These are phyloP conservation scores for Neospermospora avenae DNA, from an alignment of 2,329 filamentous ascomycete species.

Conservation along the genomic window DNA sequence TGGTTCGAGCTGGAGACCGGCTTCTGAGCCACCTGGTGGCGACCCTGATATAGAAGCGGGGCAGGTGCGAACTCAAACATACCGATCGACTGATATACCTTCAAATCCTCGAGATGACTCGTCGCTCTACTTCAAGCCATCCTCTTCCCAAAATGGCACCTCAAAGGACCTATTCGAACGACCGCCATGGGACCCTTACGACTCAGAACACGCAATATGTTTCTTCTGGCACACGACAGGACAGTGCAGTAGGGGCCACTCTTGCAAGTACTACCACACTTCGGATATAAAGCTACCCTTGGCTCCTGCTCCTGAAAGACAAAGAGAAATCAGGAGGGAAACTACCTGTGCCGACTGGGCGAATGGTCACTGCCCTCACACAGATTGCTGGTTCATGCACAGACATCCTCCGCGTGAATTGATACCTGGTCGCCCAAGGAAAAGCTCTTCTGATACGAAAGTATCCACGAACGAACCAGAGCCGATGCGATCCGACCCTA, in stretches of 20 bases:
- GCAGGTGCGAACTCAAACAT: not conserved
- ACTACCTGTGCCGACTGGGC: constrained; percentile 5
- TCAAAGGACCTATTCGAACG: not conserved
- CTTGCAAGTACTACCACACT: constrained; percentile 19
- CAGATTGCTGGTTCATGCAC: not conserved
- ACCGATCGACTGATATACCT: not conserved
- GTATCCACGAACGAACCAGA: not conserved
- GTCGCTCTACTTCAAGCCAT: not conserved
- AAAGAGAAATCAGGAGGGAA: not conserved
- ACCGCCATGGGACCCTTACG: constrained; percentile 12
- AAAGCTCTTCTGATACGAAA: not conserved
- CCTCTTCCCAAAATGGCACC: not conserved
- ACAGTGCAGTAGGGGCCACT: constrained; percentile 8
- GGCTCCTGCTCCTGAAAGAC: not conserved
- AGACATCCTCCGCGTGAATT: not conserved
- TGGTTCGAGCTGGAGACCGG: not conserved
- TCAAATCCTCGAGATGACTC: not conserved
- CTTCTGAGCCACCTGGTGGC: too few relatives aligned
- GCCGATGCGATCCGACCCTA: not conserved
- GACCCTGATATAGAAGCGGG: not conserved
- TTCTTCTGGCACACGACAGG: constrained; percentile 15
- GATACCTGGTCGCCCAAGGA: not conserved
- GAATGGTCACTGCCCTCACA: not conserved
- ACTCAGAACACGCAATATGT: constrained; percentile 15
- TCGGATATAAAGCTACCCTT: constrained; percentile 4